phyloP scores from a whole-genome alignment of 345 rosid genomes.

The Rhodamnia rubescens region DNA sequence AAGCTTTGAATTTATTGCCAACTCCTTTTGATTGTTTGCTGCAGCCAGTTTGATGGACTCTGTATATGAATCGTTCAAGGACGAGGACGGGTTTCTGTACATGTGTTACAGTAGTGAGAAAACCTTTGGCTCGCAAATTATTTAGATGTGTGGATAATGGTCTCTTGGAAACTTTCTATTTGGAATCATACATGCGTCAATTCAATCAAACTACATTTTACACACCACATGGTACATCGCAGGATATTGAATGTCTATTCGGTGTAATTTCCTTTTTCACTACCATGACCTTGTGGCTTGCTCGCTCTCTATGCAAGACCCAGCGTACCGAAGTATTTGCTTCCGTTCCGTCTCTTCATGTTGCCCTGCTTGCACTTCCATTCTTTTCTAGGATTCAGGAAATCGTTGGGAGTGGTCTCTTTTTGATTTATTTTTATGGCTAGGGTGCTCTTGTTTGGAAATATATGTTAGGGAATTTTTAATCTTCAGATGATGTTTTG shows the following conservation, averaged over 20 bases:
- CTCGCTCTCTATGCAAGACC: not conserved
- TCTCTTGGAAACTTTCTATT: not conserved
- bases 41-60: slow-evolving; percentile 67
- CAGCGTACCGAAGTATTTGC: not conserved
- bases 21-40: not conserved
- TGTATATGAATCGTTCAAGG: slow-evolving; percentile 63
- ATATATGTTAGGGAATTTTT: no score
- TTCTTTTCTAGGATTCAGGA: not conserved
- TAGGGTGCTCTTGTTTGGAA: not conserved
- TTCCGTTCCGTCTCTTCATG: not conserved
- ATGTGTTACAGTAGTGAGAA: slow-evolving; percentile 87
- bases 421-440: not conserved
- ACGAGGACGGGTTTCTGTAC: slow-evolving; percentile 80
- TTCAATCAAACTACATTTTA: not conserved
- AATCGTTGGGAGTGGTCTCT: not conserved
- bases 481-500: no score
- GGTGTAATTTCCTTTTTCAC: not conserved
- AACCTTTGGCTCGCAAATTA: slow-evolving; percentile 36
- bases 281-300: not conserved
- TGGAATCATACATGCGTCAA: not conserved
- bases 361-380: not conserved
- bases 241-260: not conserved
- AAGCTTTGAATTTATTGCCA: not conserved
- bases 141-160: not conserved
- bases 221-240: not conserved